Evolutionary conservation across 345 rosid species (phyloP), one percentile per base, ranked within the genome.

Genomic region (Moricandia arvensis): DNA sequence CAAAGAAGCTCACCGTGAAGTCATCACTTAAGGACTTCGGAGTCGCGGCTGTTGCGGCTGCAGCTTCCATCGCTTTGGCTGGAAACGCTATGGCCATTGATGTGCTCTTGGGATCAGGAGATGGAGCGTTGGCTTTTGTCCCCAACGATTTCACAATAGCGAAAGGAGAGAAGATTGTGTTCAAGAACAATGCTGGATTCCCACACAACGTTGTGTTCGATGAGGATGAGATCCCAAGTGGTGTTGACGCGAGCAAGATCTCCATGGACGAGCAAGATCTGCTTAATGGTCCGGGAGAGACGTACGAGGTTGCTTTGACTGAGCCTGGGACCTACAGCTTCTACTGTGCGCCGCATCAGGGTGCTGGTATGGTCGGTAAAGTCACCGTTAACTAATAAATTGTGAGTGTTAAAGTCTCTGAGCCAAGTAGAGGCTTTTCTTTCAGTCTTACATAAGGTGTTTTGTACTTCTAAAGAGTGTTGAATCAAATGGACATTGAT

Each of bases 281-380:
- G 7, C 85, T 95, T 35, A 95, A 95, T 30, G 89, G 10, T 35
- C 76, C 91, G 1, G 99, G 97, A 27, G 99, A 95, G 84, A 78
- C 73, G 9, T 95, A 70, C 74, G 79, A 74, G 62, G 93, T 95
- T 65, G 83, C 89, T 72, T 81, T 95, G 87, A 85, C 83, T 6
- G 93, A 84, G 82, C 90, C 92, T 76, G 99, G 99, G 0, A 72
- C 75, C 1, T 95, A 95, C 86, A 53, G 69, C 59, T 90, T 95
- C 91, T 95, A 90, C 82, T 95, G 99, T 66, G 15, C 90, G 26
- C 99, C 99, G 2, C 99, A 95, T 85, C 97, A 90, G 83, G 99
- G 97, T 66, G 99, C 96, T 76, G 97, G 99, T 76, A 95, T 95
- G 99, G 86, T 74, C 4, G 99, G 99, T 45, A 88, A 92, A 81